Base-by-base conservation (phyloP, 2,329 filamentous ascomycete genomes). In the Sporothrix curviconia region DNA sequence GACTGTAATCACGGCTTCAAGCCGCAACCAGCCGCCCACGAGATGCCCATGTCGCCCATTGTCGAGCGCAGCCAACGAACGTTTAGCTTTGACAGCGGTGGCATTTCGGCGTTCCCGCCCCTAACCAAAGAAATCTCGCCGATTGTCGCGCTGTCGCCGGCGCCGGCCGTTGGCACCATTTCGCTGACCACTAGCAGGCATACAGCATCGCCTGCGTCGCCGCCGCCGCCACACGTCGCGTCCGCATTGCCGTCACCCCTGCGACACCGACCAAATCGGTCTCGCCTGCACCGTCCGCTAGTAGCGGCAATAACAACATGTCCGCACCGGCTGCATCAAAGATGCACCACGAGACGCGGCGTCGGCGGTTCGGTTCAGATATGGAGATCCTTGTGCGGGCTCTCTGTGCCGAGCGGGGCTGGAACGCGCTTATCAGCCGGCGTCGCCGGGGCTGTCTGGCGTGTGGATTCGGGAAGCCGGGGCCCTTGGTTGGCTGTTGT, bases 401-500 rank as follows among this genome's bases (percentile, higher is more conserved):
- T 1, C 77, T 89, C 63, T 92, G 89, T 67, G 85, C 87, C 0
- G 83, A 89, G 66, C 83, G 80, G 63, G 88, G 88, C 2, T 85
- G 85, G 77, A 87, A 90, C 67, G 87, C 88, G 22, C 68, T 92
- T 17, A 77, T 92, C 61, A 88, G 85, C 60, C 77, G 86, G 53
- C 76, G 78, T 39, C 80, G 82, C 62, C 77, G 86, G 60, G 87
- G 85, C 0, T 92, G 89, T 66, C 70, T 92, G 36, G 80, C 81
- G 3, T 92, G 89, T 69, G 86, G 86, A 81, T 92, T 43, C 78
- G 89, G 17, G 87, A 92, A 72, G 87, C 87, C 0, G 83, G 83
- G 5, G 87, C 85, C 3, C 68, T 90, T 58, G 84, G 82, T 2
- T 84, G 89, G 75, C 81, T 80, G 79, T 90, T 25, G 78, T 90